Evolutionary conservation across 2,329 filamentous ascomycete genomes (phyloP).

Genomic region (Aspergillus sp.): DNA sequence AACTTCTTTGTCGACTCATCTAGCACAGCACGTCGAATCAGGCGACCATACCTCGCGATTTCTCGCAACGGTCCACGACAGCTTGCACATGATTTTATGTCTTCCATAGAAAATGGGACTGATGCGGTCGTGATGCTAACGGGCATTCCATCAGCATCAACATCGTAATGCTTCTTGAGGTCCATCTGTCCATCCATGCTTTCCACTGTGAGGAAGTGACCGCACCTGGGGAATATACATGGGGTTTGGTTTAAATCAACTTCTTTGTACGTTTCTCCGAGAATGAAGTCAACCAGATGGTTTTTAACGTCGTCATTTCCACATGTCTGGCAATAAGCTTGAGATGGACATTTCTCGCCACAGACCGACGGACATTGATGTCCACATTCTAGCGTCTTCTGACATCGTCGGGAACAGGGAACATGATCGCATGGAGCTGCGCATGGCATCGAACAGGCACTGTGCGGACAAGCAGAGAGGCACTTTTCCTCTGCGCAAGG

Average conservation of each 20-base stretch:
- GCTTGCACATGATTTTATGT: conserved; percentile 52
- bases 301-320: conserved; percentile 38
- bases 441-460: conserved; percentile 48
- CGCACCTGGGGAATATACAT: conserved; percentile 58
- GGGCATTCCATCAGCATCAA: conserved; percentile 20
- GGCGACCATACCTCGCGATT: conserved; percentile 57
- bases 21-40: conserved; percentile 56
- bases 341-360: conserved; percentile 56
- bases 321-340: conserved; percentile 55
- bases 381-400: conserved; percentile 50
- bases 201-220: conserved; percentile 57
- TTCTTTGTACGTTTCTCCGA: conserved; percentile 51
- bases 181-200: conserved; percentile 60
- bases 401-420: conserved; percentile 60
- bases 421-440: conserved; percentile 64
- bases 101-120: conserved; percentile 47
- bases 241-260: conserved; percentile 57
- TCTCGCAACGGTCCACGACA: conserved; percentile 58
- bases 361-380: conserved; percentile 63
- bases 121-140: conserved; percentile 22
- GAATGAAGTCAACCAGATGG: conserved; percentile 53
- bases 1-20: conserved; percentile 64
- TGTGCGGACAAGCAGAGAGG: conserved; percentile 53
- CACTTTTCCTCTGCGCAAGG: conserved; percentile 57
- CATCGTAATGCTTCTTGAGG: conserved; percentile 35